Evolutionary conservation across 176 grass and related monocot species (phyloP).

Genomic region (Triticum monococcum): DNA sequence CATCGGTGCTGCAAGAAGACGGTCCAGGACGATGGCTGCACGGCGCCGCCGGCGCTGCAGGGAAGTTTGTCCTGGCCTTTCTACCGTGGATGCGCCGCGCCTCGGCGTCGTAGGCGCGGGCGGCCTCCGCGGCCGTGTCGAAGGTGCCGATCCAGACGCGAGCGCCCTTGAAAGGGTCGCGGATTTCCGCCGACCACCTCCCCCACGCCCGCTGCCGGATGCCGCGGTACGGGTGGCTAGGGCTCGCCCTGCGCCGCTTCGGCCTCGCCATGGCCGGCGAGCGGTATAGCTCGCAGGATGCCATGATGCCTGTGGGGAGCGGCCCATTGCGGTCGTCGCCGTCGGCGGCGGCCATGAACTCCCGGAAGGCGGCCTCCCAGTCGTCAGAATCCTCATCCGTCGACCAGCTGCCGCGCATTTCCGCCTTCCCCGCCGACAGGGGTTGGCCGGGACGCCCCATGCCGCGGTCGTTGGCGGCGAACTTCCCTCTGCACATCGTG

Average conservation of each 20-base stretch:
- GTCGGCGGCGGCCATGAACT: neutral
- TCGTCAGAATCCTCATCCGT: neutral
- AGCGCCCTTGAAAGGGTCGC: neutral
- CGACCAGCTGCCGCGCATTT: neutral
- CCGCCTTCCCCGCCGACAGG: neutral
- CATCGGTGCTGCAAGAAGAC: neutral
- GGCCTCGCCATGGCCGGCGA: neutral
- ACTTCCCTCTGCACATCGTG: neutral
- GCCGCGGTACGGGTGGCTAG: conserved; percentile 24
- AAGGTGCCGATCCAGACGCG: conserved; percentile 96
- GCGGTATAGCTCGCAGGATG: neutral
- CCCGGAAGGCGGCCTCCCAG: conserved; percentile 18
- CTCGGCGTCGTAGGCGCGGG: conserved; percentile 70
- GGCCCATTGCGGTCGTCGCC: neutral
- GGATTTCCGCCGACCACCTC: conserved; percentile 32
- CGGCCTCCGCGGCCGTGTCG: conserved; percentile 75
- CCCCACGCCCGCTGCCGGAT: conserved; percentile 31
- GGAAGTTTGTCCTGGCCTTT: conserved; percentile 30
- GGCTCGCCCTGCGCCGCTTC: neutral
- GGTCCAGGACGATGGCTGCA: neutral
- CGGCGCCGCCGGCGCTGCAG: neutral
- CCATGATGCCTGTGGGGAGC: neutral
- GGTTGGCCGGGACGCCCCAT: neutral
- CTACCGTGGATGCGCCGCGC: conserved; percentile 17
- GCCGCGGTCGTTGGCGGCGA: neutral